Conservation (phyloP, 768 basidiomycete genomes). For the Lepiota venenata region DNA sequence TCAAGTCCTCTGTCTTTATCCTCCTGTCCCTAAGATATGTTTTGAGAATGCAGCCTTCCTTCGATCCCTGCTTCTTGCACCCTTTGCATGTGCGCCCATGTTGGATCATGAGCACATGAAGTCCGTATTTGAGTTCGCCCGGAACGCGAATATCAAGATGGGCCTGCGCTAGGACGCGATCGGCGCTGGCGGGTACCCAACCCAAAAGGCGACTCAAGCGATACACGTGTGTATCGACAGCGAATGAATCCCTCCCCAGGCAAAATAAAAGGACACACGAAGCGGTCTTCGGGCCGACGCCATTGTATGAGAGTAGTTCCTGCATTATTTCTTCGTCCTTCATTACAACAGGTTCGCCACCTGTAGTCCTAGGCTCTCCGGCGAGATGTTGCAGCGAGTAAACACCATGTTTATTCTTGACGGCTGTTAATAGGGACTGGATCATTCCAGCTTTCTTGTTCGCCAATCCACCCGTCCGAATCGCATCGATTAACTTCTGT, state of each 20-base stretch:
- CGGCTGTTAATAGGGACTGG: conserved; percentile 39
- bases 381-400: conserved; percentile 59
- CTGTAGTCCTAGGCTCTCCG: conserved; percentile 22
- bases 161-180: conserved; percentile 51
- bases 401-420: conserved; percentile 43
- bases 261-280: conserved; percentile 62
- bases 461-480: conserved; percentile 53
- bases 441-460: conserved; percentile 58
- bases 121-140: conserved; percentile 48
- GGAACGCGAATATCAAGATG: conserved; percentile 53
- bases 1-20: neutral
- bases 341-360: neutral
- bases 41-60: conserved; percentile 27
- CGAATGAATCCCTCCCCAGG: conserved; percentile 56
- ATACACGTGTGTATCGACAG: conserved; percentile 64
- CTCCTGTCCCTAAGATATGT: conserved; percentile 23
- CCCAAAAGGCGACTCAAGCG: conserved; percentile 47
- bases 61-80: conserved; percentile 36
- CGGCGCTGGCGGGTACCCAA: conserved; percentile 46
- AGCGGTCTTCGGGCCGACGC: conserved; percentile 63
- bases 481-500: conserved; percentile 42
- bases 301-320: conserved; percentile 51
- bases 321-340: conserved; percentile 49
- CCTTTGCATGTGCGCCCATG: conserved; percentile 55
- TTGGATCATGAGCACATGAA: conserved; percentile 57